Evolutionary conservation across 1,284 basidiomycete species (phyloP), one percentile per base, ranked within the genome.

Genomic region (Mycena citricolor): DNA sequence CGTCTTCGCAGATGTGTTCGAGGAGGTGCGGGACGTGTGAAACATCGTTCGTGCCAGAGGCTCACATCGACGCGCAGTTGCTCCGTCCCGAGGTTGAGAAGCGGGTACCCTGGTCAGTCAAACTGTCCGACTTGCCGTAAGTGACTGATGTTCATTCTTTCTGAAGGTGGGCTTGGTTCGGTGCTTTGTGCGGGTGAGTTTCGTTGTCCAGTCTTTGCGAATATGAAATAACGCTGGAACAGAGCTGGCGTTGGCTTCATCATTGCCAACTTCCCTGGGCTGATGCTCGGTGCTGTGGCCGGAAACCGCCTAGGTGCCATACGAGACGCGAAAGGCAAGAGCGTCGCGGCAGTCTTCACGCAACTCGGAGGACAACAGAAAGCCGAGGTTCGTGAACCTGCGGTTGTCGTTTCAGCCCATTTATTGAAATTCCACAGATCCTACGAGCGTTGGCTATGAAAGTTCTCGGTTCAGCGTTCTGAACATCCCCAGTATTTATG

Each of bases 291-390:
- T 51, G 89, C 82, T 1, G 80, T 86, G 55, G 89, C 89, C 0
- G 93, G 93, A 0, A 93, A 92, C 58, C 73, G 87, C 13, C 67
- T 95, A 26, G 93, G 93, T 34, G 90, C 90, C 2, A 74, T 97
- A 41, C 74, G 93, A 41, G 93, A 97, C 58, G 93, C 93, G 2
- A 95, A 95, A 69, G 93, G 86, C 13, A 92, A 90, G 73, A 86
- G 84, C 51, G 92, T 97, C 17, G 90, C 89, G 8, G 75, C 86
- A 14, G 95, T 98, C n/a, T 99, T 99, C 64, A 70, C 76, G 35
- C 76, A 86, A 21, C 74, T 97, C 11, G 85, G 82, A 13, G 77
- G 81, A 2, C 71, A 71, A 39, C 89, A 95, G 73, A 94, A 91
- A 61, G 91, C 94, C 26, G 87, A 94, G 79, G 91, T 90, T 54